These are phyloP conservation scores for Penicillium flavigenum DNA, from an alignment of 495 filamentous ascomycete genomes.

Conservation along the genomic window DNA sequence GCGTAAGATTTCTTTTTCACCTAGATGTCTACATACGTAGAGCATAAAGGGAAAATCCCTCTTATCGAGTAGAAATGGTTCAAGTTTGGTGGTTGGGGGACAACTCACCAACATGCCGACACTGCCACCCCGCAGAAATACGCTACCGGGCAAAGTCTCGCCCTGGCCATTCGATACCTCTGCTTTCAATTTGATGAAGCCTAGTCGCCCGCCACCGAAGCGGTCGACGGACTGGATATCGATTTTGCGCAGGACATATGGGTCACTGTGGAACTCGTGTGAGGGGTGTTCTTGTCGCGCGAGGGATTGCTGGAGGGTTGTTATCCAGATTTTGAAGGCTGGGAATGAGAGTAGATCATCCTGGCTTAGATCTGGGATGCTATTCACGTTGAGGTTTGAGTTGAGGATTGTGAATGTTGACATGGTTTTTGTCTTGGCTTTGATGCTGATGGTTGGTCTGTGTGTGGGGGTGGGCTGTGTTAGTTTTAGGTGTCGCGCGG, in stretches of 20 bases:
- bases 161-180: conserved; percentile 61
- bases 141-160: conserved; percentile 69
- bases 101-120: conserved; percentile 72
- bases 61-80: neutral
- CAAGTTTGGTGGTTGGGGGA: too few species aligned
- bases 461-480: conserved; percentile 4
- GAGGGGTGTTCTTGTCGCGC: conserved; percentile 54
- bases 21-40: neutral
- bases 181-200: conserved; percentile 76
- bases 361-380: conserved; percentile 57
- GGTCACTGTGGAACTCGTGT: conserved; percentile 70
- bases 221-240: conserved; percentile 73
- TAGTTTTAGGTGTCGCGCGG: conserved; percentile 10
- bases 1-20: neutral
- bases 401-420: conserved; percentile 24
- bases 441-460: neutral
- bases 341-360: conserved; percentile 67
- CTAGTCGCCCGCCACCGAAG: conserved; percentile 62
- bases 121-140: conserved; percentile 78
- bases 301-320: conserved; percentile 64
- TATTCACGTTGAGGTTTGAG: conserved; percentile 48
- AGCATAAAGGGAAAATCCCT: conserved; percentile 4
- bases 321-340: conserved; percentile 73
- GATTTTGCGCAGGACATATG: conserved; percentile 69
- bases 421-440: conserved; percentile 4